A percentile compares a stretch with the other conserved stretches of the same genome.
phyloP scores from a whole-genome alignment of 2,329 filamentous ascomycete species.

The Penicillium sp. region DNA sequence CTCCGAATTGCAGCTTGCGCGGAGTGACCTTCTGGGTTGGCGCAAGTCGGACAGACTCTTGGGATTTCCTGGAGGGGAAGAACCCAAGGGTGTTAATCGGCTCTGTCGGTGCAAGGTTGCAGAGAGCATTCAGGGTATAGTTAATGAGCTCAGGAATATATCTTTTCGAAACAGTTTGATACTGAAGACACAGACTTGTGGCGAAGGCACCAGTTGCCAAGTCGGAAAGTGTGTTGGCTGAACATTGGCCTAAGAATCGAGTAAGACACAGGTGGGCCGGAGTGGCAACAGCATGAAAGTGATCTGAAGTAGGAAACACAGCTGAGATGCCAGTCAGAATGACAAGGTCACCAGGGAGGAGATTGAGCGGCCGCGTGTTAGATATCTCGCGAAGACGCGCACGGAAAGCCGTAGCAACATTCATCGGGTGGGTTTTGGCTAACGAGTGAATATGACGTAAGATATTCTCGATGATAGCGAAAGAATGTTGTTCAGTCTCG shows the following conservation, averaged over 20 bases:
- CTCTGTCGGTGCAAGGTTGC: constrained; percentile 60
- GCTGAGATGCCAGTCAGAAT: constrained; percentile 78
- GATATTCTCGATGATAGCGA: constrained; percentile 70
- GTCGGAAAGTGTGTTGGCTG: constrained; percentile 63
- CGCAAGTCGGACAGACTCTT: constrained; percentile 51
- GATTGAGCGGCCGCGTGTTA: constrained; percentile 51
- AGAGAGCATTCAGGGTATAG: constrained; percentile 73
- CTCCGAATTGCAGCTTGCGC: constrained; percentile 58
- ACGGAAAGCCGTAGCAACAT: constrained; percentile 74
- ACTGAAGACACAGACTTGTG: constrained; percentile 74
- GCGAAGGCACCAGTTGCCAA: constrained; percentile 73
- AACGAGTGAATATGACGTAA: constrained; percentile 91
- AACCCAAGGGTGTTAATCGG: constrained; percentile 49
- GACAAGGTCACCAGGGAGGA: constrained; percentile 68
- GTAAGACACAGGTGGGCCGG: constrained; percentile 82
- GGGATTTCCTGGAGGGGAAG: constrained; percentile 62
- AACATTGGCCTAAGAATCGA: constrained; percentile 76
- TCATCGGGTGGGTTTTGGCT: constrained; percentile 76
- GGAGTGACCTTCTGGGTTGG: constrained; percentile 33
- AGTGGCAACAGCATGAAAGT: constrained; percentile 93
- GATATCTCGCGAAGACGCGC: constrained; percentile 62
- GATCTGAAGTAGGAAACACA: constrained; percentile 92
- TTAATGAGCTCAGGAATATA: constrained; percentile 87
- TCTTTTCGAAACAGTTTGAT: constrained; percentile 77
- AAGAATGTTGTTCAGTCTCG: constrained; percentile 53